Base-by-base conservation (phyloP, 2,329 filamentous ascomycete genomes). In the Sclerotinia borealis region DNA sequence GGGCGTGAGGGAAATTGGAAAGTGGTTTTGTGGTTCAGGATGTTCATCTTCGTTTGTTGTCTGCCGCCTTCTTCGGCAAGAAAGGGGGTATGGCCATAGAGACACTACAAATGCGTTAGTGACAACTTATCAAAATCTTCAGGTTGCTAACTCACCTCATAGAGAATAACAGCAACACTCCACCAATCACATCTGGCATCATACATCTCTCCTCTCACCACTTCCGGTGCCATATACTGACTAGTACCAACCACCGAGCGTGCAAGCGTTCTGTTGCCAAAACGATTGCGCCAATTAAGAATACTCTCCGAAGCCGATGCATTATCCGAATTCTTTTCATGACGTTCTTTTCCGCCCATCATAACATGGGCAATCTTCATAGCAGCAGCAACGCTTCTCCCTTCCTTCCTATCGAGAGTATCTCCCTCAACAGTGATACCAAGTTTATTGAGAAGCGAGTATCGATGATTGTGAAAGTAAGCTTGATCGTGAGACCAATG, bases 181-280 rank as follows among this genome's bases (percentile, higher is more conserved):
- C 91, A 98, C 92, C 85, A 98, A 77, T 98, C 93, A 77, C 93
- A 98, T 72, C 93, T 84, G 36, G 91, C 93, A 76, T 98, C 95
- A 75, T 98, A 98, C 43, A 83, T 78, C 55, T 92, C 84, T 34
- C 93, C 91, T 68, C 84, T 81, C 64, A 97, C 88, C 22, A 98
- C 91, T 78, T 98, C 95, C 2, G 93, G 93, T 0, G 95, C 93
- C 95, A 97, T 98, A 78, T 98, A 98, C 74, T 97, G 93, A 74
- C 92, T 96, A 2, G 95, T 98, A 2, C 93, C 93, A 13, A 98
- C 93, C 1, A 96, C 87, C 51, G 92, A 96, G 69, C 87, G 85
- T 1, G 93, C 93, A 39, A 91, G 83, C 39, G 84, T 84, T 45
- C 92, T 86, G 68, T 87, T 88, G 31, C 89, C 84, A 66, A 81